A percentile compares a stretch with the other conserved stretches of the same genome.
These are phyloP conservation scores for Phytophthora fragariae DNA, from an alignment of 352 stramenopile species.

Conservation along the genomic window DNA sequence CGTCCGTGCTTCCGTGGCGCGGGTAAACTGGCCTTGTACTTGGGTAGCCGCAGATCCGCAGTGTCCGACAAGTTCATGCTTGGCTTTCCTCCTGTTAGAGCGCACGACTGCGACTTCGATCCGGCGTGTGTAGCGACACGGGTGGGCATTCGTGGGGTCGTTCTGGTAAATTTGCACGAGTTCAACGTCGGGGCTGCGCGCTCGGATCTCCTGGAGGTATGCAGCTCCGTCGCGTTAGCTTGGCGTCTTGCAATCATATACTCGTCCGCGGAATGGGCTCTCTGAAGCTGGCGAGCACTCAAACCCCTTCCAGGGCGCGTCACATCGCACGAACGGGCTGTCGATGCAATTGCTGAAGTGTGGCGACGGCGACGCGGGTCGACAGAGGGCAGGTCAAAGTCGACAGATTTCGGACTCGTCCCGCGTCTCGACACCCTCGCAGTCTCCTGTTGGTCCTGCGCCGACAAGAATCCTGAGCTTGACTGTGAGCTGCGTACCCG, in stretches of 20 bases:
- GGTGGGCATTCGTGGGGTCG: slow-evolving; percentile 6
- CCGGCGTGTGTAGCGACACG: slow-evolving; percentile 13
- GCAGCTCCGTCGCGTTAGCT: slow-evolving; percentile 16
- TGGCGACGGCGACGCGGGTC: slow-evolving; percentile 24
- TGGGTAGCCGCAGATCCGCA: slow-evolving; percentile 25
- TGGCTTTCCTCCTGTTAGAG: slow-evolving; percentile 9
- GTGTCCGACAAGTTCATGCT: slow-evolving; percentile 23
- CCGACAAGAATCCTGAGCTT: slow-evolving; percentile 4
- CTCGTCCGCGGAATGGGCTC: slow-evolving; percentile 20
- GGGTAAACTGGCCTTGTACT: slow-evolving; percentile 26
- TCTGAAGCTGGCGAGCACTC: slow-evolving; percentile 22
- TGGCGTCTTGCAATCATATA: slow-evolving; percentile 10
- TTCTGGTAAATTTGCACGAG: slow-evolving; percentile 26
- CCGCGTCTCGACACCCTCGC: slow-evolving; percentile 1
- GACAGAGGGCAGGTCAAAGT: slow-evolving; percentile 18
- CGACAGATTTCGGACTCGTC: neutral
- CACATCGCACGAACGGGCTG: slow-evolving; percentile 10
- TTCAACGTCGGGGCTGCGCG: neutral
- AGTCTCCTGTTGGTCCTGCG: slow-evolving; percentile 1
- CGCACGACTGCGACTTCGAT: slow-evolving; percentile 17
- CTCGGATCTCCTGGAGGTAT: slow-evolving; percentile 5
- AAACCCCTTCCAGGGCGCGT: slow-evolving; percentile 2
- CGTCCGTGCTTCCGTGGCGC: slow-evolving; percentile 19
- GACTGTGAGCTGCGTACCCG: neutral
- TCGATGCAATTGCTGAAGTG: slow-evolving; percentile 24